Base-by-base conservation (phyloP, 768 basidiomycete genomes). In the Phlebiopsis gigantea region DNA sequence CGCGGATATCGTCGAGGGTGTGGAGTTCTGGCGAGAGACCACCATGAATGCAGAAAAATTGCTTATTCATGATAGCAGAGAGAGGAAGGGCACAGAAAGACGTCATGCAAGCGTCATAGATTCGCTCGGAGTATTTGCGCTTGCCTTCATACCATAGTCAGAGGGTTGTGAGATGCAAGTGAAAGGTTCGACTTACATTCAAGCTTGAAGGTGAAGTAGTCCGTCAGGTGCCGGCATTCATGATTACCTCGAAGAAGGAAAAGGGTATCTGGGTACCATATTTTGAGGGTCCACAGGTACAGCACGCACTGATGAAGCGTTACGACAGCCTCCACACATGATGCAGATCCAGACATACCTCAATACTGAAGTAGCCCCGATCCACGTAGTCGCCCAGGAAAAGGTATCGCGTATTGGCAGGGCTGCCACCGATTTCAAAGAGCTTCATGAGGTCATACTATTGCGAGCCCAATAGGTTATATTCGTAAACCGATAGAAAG, bases 41-140 rank as follows among this genome's bases (percentile, higher is more conserved):
- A 28, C 97, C 97, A 59, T 99, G 97, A 59, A 98, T 97, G 72
- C 96, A 99, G 49, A 98, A 77, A 72, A 99, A 99, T 72, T 98
- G 97, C 69, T 98, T 98, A 78, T 99, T 99, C 96, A 98, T 98
- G 67, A 99, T 72, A 29, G 97, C 97, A 0, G 96, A 96, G 8
- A 99, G 81, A 1, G 97, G 97, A 0, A 99, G 81, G 0, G 90
- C 80, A 68, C 95, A 98, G 77, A 99, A 98, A 0, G 92, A 92
- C 26, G 97, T 91, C 93, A 98, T 96, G 79, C 92, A 94, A 25
- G 93, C 93, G 59, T 99, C 93, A 70, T 99, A 99, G 59, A 99
- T 82, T 24, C 85, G 84, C 63, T 98, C 96, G 7, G 93, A 93
- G 73, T 99, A 99, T 75, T 98, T 98, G 77, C 98, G 97, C 73